Conservation (phyloP, 805 yeast genomes). For the Starmera caribaea region DNA sequence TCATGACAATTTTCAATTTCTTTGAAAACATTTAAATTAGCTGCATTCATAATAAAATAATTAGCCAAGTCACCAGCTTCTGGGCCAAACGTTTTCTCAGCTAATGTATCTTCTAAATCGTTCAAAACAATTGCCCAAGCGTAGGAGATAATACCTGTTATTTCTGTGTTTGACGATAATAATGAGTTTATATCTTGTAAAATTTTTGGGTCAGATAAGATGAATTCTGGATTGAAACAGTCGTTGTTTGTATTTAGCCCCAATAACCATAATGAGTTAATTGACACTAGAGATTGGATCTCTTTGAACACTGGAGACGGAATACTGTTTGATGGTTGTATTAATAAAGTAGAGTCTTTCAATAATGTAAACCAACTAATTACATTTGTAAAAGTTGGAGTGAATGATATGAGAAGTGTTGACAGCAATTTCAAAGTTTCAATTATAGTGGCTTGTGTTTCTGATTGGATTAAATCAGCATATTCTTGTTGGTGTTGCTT, state of each 20-base stretch:
- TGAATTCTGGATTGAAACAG: constrained; percentile 24
- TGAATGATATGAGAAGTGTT: constrained; percentile 31
- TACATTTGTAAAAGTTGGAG: constrained; percentile 25
- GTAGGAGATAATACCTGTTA: constrained; percentile 44
- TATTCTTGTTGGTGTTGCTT: constrained; percentile 5
- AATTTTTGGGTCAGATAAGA: constrained; percentile 21
- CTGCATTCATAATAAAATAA: constrained; percentile 19
- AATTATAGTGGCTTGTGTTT: constrained; percentile 22
- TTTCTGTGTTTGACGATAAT: constrained; percentile 23
- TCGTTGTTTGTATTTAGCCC: constrained; percentile 46
- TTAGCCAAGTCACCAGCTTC: constrained; percentile 7
- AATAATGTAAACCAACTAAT: constrained; percentile 48
- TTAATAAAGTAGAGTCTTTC: constrained; percentile 21
- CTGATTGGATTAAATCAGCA: constrained; percentile 17
- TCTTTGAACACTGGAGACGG: constrained; percentile 12
- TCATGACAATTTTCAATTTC: constrained; percentile 32
- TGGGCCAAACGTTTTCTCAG: constrained; percentile 28
- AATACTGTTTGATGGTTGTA: constrained; percentile 7
- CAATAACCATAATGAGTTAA: constrained; percentile 41
- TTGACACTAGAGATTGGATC: constrained; percentile 37
- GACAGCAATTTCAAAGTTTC: constrained; percentile 29
- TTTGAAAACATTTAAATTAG: constrained; percentile 34
- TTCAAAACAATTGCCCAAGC: constrained; percentile 59
- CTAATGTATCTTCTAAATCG: constrained; percentile 33
- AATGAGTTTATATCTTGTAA: too few relatives aligned